Conservation (phyloP, 1,139 yeast genomes). For the Blastobotrys serpentis region DNA sequence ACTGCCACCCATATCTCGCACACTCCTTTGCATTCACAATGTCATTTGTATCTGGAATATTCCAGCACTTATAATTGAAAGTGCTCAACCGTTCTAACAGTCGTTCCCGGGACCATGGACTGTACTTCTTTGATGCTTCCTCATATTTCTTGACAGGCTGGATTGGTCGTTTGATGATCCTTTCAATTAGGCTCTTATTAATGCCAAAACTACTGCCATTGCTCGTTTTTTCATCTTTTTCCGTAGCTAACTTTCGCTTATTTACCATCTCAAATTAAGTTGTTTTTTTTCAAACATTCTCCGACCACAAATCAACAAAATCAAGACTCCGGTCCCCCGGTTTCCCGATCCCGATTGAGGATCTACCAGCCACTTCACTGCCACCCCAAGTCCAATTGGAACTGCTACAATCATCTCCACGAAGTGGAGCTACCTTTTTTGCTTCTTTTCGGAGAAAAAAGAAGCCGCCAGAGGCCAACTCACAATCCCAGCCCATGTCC, state of each 20-base stretch:
- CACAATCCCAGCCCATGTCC: not conserved
- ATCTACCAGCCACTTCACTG: not conserved
- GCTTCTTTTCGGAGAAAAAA: too few species aligned
- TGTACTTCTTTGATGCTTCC: slow-evolving; percentile 15
- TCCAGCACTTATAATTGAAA: slow-evolving; percentile 24
- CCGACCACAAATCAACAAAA: not conserved
- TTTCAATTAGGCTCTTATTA: not conserved
- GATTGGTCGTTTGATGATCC: slow-evolving; percentile 11
- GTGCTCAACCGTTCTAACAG: slow-evolving; percentile 24
- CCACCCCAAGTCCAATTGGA: too few species aligned
- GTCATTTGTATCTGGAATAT: slow-evolving; percentile 19
- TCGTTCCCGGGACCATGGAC: slow-evolving; percentile 28
- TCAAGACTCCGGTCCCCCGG: not conserved
- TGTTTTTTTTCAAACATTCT: not conserved
- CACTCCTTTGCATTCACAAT: slow-evolving; percentile 23
- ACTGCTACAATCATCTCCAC: too few species aligned
- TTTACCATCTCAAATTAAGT: too few species aligned
- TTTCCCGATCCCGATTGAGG: too few species aligned
- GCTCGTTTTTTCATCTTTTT: not conserved
- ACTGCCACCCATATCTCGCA: slow-evolving; percentile 25
- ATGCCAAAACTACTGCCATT: not conserved
- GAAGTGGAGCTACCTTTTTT: too few species aligned
- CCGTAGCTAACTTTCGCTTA: slow-evolving; percentile 1
- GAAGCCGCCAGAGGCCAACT: too few species aligned
- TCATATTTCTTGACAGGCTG: not conserved